Evolutionary conservation across 208 protist genomes (phyloP).

Genomic region (Trypanosoma melophagium): DNA sequence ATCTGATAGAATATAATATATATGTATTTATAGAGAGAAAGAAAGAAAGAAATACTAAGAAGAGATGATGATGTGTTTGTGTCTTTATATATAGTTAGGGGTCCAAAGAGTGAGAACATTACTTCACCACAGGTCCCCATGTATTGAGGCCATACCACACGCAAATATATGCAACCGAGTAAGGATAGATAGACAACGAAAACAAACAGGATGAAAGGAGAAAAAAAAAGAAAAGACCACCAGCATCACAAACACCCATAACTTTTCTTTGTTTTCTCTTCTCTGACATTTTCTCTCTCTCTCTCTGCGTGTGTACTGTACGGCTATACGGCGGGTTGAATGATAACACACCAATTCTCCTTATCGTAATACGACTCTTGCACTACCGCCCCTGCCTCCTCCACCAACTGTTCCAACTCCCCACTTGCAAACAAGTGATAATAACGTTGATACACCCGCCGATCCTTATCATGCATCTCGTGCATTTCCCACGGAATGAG

Average conservation of each 20-base stretch:
- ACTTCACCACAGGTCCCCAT: no score
- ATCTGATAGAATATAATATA: no score
- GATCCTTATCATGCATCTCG: constrained; percentile 41
- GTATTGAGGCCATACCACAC: no score
- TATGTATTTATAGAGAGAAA: no score
- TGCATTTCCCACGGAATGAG: constrained; percentile 69
- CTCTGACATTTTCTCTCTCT: no score
- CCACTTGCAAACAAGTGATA: constrained; percentile 85
- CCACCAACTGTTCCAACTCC: constrained; percentile 67
- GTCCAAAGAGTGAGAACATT: no score
- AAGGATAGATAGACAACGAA: background rate
- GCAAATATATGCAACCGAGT: background rate
- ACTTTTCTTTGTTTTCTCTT: no score
- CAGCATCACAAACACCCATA: no score
- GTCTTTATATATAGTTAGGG: no score
- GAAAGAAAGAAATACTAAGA: no score
- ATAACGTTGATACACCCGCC: constrained; percentile 66
- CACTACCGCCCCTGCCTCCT: constrained; percentile 35
- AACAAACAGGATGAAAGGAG: background rate
- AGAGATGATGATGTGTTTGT: no score
- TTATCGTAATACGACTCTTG: constrained; percentile 79
- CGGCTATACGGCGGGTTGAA: constrained; percentile 36
- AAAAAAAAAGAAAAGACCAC: constrained; percentile 17
- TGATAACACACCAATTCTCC: constrained; percentile 86
- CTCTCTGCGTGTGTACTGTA: no score